Base-by-base conservation (phyloP, 768 basidiomycete genomes). In the Naganishia onofrii region DNA sequence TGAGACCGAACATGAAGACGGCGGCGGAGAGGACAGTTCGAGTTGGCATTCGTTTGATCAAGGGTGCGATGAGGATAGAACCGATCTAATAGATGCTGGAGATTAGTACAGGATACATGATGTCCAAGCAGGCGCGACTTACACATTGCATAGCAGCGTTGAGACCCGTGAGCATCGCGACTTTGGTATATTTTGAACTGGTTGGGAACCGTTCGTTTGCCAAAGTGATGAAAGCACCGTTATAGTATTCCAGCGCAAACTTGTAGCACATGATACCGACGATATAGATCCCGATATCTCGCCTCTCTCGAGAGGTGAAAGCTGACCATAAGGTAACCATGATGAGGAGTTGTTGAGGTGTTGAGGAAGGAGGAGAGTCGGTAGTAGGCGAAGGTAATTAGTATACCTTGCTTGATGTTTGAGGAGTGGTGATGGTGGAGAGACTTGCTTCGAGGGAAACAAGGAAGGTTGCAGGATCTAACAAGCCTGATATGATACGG, bases 61-160 rank as follows among this genome's bases (percentile, higher is more conserved):
- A 74, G 1, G 78, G 78, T 34, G 78, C 78, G 71, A 79, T 76
- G 26, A 74, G 67, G 51, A 79, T 75, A 3, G 73, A 72, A 21
- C 74, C 72, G 29, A 72, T 54, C 66, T 67, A 28, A 52, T 46
- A 38, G 42, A 21, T 38, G 38, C 32, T 3, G 65, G 6, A 26
- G 0, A 19, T 21, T 3, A 55, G 3, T 23, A 17, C 13, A 19
- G 21, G 13, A 66, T 2, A 13, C 32, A 42, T 2, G 36, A n/a
- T n/a, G 36, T 12, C n/a, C 28, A 26, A 26, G 42, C 12, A 28
- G 3, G 28, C 19, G 48, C 4, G 64, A 55, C 76, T 73, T 32
- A 74, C 74, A 66, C 72, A 74, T 68, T 79, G 78, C 69, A 75
- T 74, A 9, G 76, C 76, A 31, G 70, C 60, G 66, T 77, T 76